A percentile compares a stretch with the other conserved stretches of the same genome.
These are phyloP conservation scores for Leucocoprinus leucothites DNA, from an alignment of 768 basidiomycete species.

Conservation along the genomic window DNA sequence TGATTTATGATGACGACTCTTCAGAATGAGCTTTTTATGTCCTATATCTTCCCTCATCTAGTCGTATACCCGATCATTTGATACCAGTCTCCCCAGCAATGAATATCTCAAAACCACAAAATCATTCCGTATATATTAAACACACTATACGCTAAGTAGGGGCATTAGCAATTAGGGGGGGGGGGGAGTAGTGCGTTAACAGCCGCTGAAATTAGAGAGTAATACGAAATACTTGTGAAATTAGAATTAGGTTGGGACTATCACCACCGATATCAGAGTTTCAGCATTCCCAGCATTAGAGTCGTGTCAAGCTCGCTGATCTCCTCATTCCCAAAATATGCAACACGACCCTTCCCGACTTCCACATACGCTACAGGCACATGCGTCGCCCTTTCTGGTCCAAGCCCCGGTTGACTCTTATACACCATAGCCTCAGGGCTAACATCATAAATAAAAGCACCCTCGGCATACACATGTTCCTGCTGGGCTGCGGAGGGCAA, in stretches of 20 bases:
- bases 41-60: background rate
- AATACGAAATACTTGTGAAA: too few relatives aligned
- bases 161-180: background rate
- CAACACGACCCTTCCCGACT: constrained; percentile 34
- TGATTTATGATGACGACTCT: background rate
- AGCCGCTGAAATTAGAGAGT: too few relatives aligned
- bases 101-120: background rate
- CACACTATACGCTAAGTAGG: background rate
- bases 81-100: background rate
- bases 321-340: constrained; percentile 13
- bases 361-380: constrained; percentile 23
- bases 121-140: constrained; percentile 4
- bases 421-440: constrained; percentile 16
- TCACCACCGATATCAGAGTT: background rate
- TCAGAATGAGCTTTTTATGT: background rate
- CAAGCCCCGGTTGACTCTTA: constrained; percentile 10
- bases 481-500: constrained; percentile 20
- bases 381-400: constrained; percentile 19
- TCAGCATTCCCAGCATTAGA: background rate
- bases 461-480: constrained; percentile 24
- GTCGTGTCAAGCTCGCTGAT: background rate
- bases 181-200: too few relatives aligned
- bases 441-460: constrained; percentile 13
- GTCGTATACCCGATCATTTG: background rate
- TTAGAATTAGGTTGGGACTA: too few relatives aligned